These are phyloP conservation scores for Pueraria montana DNA, from an alignment of 306 rosid genomes.

Conservation along the genomic window DNA sequence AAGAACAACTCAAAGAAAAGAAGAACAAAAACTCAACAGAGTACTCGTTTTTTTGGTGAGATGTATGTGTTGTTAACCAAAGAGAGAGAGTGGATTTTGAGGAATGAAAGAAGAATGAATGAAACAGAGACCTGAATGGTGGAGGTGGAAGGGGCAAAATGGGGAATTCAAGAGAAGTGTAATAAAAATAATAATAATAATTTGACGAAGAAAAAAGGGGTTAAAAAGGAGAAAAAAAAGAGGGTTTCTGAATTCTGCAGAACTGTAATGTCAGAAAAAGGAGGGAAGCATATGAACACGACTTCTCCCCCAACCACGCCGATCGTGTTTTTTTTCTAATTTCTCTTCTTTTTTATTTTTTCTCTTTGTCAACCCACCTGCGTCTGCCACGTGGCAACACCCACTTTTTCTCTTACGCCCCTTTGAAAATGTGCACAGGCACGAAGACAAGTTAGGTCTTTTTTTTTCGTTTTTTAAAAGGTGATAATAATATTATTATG, in stretches of 20 bases:
- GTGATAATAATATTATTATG: too few species aligned
- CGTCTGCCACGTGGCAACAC: constrained; percentile 49
- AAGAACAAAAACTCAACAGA: constrained; percentile 28
- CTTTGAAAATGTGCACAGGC: background rate
- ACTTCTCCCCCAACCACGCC: constrained; percentile 54
- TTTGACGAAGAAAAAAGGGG: background rate
- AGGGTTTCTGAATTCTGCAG: constrained; percentile 43
- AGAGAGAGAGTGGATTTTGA: background rate
- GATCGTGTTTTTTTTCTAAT: constrained; percentile 29
- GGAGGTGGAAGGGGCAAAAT: constrained; percentile 49
- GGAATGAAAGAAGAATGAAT: constrained; percentile 46
- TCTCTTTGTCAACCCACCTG: constrained; percentile 44
- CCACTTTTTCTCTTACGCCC: constrained; percentile 18
- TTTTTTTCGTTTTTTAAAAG: background rate
- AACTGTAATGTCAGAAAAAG: constrained; percentile 56
- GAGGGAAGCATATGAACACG: constrained; percentile 47
- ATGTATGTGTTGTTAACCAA: background rate
- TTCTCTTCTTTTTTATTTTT: background rate
- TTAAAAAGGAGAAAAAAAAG: background rate
- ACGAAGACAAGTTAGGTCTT: background rate
- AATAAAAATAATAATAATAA: background rate
- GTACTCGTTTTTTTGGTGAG: constrained; percentile 46
- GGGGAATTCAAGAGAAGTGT: constrained; percentile 18
- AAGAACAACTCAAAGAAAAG: background rate
- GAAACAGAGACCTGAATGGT: constrained; percentile 51